Evolutionary conservation across 1,139 yeast genomes (phyloP).

Genomic region (Kodamaea plutei): DNA sequence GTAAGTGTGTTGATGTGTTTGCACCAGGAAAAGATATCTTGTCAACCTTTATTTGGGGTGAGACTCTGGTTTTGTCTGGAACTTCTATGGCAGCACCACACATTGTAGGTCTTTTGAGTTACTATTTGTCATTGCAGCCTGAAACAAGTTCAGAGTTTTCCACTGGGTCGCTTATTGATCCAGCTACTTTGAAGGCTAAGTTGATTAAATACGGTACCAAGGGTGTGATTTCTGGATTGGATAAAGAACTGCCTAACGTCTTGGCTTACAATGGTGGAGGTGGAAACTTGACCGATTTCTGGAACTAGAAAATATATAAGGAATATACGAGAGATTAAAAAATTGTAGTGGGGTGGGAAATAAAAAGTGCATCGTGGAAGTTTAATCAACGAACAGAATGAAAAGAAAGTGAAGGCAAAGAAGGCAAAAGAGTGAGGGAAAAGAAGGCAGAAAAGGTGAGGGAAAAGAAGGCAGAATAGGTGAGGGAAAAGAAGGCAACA

Average conservation of each 20-base stretch:
- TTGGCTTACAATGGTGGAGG: conserved; percentile 27
- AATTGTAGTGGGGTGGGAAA: no score
- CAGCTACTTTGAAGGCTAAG: conserved; percentile 32
- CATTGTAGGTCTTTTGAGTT: conserved; percentile 38
- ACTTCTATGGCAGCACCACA: conserved; percentile 47
- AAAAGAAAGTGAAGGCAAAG: no score
- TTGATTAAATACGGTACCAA: conserved; percentile 37
- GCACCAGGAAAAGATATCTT: conserved; percentile 44
- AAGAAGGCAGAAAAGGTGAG: no score
- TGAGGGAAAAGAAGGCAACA: no score
- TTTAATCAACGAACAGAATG: no score
- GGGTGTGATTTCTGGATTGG: conserved; percentile 25
- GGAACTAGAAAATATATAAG: conserved; percentile 11
- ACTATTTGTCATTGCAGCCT: conserved; percentile 41
- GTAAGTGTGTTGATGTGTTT: conserved; percentile 42
- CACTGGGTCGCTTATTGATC: conserved; percentile 20
- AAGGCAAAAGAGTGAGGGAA: no score
- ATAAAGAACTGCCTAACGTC: conserved; percentile 18
- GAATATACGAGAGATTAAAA: no score
- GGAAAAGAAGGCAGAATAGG: no score
- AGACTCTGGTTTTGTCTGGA: conserved; percentile 35
- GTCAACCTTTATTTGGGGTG: conserved; percentile 38
- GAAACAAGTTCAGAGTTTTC: conserved; percentile 33
- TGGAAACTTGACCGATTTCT: conserved; percentile 19
- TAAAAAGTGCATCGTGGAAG: no score